These are phyloP conservation scores for Zygosaccharomyces lentus DNA, from an alignment of 805 yeast species.

Conservation along the genomic window DNA sequence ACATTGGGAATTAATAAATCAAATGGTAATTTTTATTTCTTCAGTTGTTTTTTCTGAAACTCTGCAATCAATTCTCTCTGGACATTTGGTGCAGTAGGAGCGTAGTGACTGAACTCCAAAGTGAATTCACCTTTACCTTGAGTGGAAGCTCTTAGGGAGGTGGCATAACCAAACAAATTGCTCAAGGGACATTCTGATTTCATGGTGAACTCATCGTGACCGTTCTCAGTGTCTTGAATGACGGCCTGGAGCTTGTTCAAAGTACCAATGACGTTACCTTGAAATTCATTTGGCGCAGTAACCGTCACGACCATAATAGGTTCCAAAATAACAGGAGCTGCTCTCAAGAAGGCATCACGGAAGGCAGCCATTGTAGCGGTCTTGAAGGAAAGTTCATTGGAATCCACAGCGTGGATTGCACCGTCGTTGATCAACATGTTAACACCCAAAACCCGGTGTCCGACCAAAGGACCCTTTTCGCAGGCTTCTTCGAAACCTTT, in stretches of 20 bases:
- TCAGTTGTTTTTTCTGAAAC: constrained; percentile 54
- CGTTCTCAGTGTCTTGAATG: constrained; percentile 90
- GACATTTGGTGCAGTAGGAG: constrained; percentile 84
- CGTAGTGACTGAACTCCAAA: constrained; percentile 87
- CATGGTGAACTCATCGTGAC: constrained; percentile 89
- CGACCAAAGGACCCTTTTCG: constrained; percentile 94
- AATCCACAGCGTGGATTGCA: constrained; percentile 94
- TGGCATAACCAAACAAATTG: constrained; percentile 94
- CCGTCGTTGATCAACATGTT: constrained; percentile 95
- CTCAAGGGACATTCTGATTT: constrained; percentile 95
- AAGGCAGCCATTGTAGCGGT: constrained; percentile 90
- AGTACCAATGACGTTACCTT: constrained; percentile 85
- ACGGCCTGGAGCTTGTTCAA: constrained; percentile 89
- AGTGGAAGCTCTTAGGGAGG: constrained; percentile 90
- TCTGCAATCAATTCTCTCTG: constrained; percentile 89
- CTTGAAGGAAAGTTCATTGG: constrained; percentile 91
- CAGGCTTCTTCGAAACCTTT: constrained; percentile 93
- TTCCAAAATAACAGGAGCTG: constrained; percentile 86
- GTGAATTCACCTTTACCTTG: constrained; percentile 99
- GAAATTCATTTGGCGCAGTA: constrained; percentile 95
- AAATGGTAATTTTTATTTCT: constrained; percentile 24
- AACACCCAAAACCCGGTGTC: constrained; percentile 89
- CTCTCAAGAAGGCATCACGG: constrained; percentile 79
- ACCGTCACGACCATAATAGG: constrained; percentile 94
- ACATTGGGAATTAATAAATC: constrained; percentile 1